These are phyloP conservation scores for Carallia pectinifolia DNA, from an alignment of 345 rosid genomes.

Conservation along the genomic window DNA sequence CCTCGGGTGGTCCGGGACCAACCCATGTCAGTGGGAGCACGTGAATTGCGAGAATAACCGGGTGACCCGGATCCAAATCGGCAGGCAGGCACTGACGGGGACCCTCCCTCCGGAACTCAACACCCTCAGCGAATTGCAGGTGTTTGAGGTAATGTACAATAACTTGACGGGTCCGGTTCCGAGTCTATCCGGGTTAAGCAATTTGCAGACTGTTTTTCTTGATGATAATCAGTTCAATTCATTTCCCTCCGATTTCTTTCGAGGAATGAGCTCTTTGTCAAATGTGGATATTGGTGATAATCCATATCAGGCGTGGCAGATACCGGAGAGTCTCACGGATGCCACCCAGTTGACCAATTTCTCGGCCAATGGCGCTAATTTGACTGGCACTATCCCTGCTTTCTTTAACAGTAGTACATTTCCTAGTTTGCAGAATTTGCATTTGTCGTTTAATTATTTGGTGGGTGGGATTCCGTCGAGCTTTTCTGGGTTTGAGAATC, in stretches of 20 bases:
- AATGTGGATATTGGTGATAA: conserved; percentile 44
- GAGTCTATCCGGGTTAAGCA: conserved; percentile 47
- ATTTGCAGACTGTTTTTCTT: conserved; percentile 30
- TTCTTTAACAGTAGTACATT: conserved; percentile 38
- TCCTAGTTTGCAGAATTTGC: conserved; percentile 36
- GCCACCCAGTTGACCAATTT: conserved; percentile 48
- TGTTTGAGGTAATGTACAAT: conserved; percentile 52
- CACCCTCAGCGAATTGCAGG: conserved; percentile 38
- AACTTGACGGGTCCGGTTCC: conserved; percentile 50
- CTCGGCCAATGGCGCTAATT: conserved; percentile 41
- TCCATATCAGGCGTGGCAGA: conserved; percentile 45
- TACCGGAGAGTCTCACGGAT: conserved; percentile 45
- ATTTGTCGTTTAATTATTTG: conserved; percentile 45
- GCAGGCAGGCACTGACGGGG: conserved; percentile 33
- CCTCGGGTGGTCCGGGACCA: conserved; percentile 56
- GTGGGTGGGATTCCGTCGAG: conserved; percentile 50
- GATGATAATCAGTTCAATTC: conserved; percentile 48
- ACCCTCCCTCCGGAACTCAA: conserved; percentile 56
- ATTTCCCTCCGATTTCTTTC: conserved; percentile 56
- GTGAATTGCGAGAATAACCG: conserved; percentile 40
- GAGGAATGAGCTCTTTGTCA: conserved; percentile 43
- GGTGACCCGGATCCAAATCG: conserved; percentile 60
- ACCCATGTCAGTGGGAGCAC: conserved; percentile 60
- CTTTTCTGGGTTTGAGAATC: conserved; percentile 24
- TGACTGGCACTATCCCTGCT: conserved; percentile 54